Evolutionary conservation across 306 rosid genomes (phyloP), one percentile per base, ranked within the genome.

Genomic region (Quillaja saponaria): DNA sequence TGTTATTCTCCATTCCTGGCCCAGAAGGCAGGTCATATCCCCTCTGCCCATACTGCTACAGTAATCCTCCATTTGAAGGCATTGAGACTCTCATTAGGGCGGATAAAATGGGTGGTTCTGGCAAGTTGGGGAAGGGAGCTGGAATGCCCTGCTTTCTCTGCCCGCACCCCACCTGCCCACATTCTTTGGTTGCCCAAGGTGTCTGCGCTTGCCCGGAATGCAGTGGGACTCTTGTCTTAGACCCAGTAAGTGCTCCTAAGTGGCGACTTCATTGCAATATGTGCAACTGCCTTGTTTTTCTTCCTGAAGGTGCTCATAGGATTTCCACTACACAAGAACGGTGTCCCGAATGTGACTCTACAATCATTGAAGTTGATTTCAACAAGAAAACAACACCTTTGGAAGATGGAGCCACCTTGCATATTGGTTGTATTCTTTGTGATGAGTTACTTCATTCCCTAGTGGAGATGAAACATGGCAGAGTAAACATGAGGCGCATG

Each of bases 151-250:
- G 98, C 87, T 78, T 34, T 76, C 85, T 84, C 5, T 91, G 98
- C 73, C 98, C 92, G 3, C 98, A 88, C 72, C 98, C 98, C 8
- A 84, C 87, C 33, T 91, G 98, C 70, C 90, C 76, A 33, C 95
- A 86, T 71, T 91, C 98, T 20, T 61, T 88, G 64, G 86, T 84
- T 71, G 59, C 87, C 37, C 96, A 82, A 74, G 88, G 98, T 68
- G 95, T 91, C 17, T 88, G 98, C 66, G 92, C 92, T 69, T 91
- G 96, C 71, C 98, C 98, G 0, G 98, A 91, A 69, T 91, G 98
- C 67, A 84, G 87, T 25, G 98, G 98, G 47, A 86, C 95, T 7
- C 95, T 91, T 34, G 85, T 86, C 71, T 82, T 91, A 57, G 96
- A 91, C 64, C 98, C 96, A 1, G 47, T 91, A 28, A 84, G 98